Conservation (phyloP, 2,329 filamentous ascomycete species). For the Aspergillus udagawae region DNA sequence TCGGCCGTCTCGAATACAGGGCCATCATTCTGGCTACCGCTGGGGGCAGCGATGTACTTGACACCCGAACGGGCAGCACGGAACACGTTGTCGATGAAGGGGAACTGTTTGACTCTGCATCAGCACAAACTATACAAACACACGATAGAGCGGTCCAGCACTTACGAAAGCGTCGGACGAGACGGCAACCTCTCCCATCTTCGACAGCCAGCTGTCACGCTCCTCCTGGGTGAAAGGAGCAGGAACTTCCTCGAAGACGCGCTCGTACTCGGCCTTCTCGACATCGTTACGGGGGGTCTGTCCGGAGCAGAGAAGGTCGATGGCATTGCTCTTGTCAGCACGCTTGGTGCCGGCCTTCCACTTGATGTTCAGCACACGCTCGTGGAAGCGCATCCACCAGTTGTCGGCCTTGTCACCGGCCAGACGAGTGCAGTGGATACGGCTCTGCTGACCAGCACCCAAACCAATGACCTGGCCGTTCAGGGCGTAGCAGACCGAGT, state of each 20-base stretch:
- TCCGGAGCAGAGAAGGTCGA: conserved; percentile 89
- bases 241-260: conserved; percentile 85
- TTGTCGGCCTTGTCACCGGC: conserved; percentile 98
- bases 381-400: conserved; percentile 99
- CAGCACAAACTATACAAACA: background rate
- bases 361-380: conserved; percentile 78
- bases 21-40: conserved; percentile 59
- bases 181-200: conserved; percentile 71
- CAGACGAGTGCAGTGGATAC: conserved; percentile 96
- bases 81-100: conserved; percentile 98
- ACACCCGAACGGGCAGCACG: conserved; percentile 80
- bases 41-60: conserved; percentile 94
- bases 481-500: conserved; percentile 95
- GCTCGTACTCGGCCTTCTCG: conserved; percentile 83
- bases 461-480: conserved; percentile 93
- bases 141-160: conserved; percentile 18
- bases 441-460: conserved; percentile 92
- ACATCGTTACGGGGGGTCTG: conserved; percentile 77
- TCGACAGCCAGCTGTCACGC: conserved; percentile 77
- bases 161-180: conserved; percentile 94
- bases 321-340: conserved; percentile 95
- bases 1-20: conserved; percentile 73
- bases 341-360: conserved; percentile 98
- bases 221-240: conserved; percentile 77
- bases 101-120: conserved; percentile 57